phyloP scores from a whole-genome alignment of 2,329 filamentous ascomycete species.

The Apiospora hydei region DNA sequence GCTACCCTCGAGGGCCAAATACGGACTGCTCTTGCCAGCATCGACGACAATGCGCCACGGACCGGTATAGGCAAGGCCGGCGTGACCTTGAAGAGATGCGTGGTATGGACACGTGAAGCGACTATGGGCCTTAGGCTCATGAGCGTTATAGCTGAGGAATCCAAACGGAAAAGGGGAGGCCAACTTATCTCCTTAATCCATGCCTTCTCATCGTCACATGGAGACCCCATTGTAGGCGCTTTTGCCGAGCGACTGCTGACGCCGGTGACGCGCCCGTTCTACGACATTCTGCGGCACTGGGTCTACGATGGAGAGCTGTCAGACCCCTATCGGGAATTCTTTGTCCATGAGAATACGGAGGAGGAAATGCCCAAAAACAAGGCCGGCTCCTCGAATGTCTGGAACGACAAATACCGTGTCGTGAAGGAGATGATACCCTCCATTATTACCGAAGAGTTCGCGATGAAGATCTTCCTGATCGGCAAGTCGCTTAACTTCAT shows the following conservation, averaged over 20 bases:
- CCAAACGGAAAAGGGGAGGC: conserved; percentile 82
- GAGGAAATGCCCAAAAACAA: conserved; percentile 54
- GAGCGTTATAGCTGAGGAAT: conserved; percentile 93
- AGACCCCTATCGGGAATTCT: conserved; percentile 96
- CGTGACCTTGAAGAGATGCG: conserved; percentile 92
- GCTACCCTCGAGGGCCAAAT: conserved; percentile 94
- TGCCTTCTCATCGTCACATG: conserved; percentile 89
- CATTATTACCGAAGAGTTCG: conserved; percentile 92
- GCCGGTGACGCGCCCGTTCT: conserved; percentile 92
- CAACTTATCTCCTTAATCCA: conserved; percentile 95
- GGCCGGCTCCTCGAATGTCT: conserved; percentile 82
- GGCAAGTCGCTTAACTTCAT: conserved; percentile 99
- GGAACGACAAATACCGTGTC: conserved; percentile 96
- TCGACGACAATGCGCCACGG: conserved; percentile 73
- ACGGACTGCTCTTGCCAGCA: conserved; percentile 75
- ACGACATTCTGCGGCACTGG: conserved; percentile 95
- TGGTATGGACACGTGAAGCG: conserved; percentile 96
- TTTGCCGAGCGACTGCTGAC: conserved; percentile 90
- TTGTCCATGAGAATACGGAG: conserved; percentile 83
- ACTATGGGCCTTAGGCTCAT: conserved; percentile 94
- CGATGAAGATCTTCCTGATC: conserved; percentile 95
- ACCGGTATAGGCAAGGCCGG: conserved; percentile 82
- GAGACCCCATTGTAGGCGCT: conserved; percentile 90
- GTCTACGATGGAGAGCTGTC: conserved; percentile 98
- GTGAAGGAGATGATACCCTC: conserved; percentile 87